Conservation (phyloP, 2,329 filamentous ascomycete genomes). For the Phialemonium atrogriseum region DNA sequence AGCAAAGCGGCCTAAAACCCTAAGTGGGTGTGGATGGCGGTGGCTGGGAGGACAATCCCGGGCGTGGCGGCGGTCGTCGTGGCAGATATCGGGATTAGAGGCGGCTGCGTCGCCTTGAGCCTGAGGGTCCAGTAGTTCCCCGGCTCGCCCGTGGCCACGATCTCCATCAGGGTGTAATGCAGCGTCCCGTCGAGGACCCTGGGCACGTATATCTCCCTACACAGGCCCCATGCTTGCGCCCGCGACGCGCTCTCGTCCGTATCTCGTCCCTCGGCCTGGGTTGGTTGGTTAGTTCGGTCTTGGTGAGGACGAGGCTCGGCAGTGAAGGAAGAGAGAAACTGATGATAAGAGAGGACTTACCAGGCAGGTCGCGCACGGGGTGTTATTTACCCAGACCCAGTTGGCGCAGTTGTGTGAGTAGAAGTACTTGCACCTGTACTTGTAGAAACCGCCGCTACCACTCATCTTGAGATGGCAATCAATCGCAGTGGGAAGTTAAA, state of each 20-base stretch:
- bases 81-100: no score
- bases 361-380: constrained; percentile 35
- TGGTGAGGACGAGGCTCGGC: no score
- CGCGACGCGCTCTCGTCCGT: no score
- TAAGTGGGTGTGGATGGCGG: no score
- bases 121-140: constrained; percentile 6
- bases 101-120: no score
- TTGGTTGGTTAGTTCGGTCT: constrained; percentile 3
- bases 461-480: constrained; percentile 25
- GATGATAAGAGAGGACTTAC: constrained; percentile 28
- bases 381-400: constrained; percentile 40
- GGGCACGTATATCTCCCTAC: no score
- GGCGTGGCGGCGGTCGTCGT: no score
- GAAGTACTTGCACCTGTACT: constrained; percentile 44
- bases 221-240: no score
- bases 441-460: constrained; percentile 35
- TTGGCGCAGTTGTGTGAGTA: constrained; percentile 37
- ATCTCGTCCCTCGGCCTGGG: constrained; percentile 15
- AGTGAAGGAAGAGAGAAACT: constrained; percentile 1
- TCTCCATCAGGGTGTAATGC: no score
- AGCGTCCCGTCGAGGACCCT: no score
- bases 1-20: no score
- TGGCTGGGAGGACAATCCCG: no score
- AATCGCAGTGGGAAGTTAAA: background rate
- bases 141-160: constrained; percentile 7